Evolutionary conservation across 306 rosid species (phyloP).

Genomic region (Prinsepia uniflora): DNA sequence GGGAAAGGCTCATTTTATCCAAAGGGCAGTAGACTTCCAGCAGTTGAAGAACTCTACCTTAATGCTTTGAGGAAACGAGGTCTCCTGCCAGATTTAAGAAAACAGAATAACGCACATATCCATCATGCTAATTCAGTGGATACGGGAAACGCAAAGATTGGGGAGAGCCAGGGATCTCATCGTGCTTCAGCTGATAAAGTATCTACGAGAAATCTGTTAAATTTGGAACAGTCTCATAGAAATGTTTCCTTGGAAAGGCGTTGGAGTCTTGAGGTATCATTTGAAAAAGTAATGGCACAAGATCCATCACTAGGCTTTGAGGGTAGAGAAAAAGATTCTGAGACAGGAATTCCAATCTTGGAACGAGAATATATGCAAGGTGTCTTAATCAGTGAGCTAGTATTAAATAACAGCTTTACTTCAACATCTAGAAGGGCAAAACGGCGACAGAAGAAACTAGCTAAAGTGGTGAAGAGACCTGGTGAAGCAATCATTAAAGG

Average conservation of each 20-base stretch:
- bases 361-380: conserved; percentile 99
- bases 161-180: conserved; percentile 57
- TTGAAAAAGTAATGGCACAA: conserved; percentile 76
- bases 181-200: conserved; percentile 51
- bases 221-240: conserved; percentile 74
- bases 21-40: conserved; percentile 71
- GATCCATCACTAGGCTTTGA: conserved; percentile 45
- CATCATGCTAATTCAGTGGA: conserved; percentile 74
- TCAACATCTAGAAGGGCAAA: conserved; percentile 57
- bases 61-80: conserved; percentile 94
- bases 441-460: conserved; percentile 67
- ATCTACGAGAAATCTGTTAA: conserved; percentile 60
- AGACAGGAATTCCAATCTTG: conserved; percentile 55
- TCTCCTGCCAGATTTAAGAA: conserved; percentile 79
- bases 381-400: conserved; percentile 86
- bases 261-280: conserved; percentile 97
- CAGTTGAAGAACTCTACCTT: conserved; percentile 85
- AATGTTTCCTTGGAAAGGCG: conserved; percentile 92
- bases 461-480: conserved; percentile 73
- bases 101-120: conserved; percentile 70
- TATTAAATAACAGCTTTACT: conserved; percentile 64
- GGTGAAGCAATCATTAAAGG: conserved; percentile 97
- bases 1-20: conserved; percentile 97
- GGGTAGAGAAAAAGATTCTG: conserved; percentile 44
- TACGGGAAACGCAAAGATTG: conserved; percentile 53